These are phyloP conservation scores for Dentipellis fragilis DNA, from an alignment of 768 basidiomycete species.

Conservation along the genomic window DNA sequence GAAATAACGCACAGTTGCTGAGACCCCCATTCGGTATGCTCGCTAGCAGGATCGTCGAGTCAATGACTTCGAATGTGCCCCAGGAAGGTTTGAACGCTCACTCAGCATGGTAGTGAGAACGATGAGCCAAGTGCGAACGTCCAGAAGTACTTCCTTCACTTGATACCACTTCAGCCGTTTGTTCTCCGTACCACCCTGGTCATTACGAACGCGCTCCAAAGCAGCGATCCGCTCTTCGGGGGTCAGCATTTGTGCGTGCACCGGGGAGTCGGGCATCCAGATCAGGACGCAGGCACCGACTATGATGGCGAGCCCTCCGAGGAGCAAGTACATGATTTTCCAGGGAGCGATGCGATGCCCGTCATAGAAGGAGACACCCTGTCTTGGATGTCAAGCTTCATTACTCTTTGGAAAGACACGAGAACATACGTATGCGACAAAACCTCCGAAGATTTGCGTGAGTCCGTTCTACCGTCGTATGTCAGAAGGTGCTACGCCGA, in stretches of 20 bases:
- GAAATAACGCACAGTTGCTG: conserved; percentile 42
- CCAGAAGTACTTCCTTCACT: conserved; percentile 43
- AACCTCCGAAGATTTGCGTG: conserved; percentile 51
- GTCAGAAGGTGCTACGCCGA: neutral
- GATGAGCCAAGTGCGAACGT: conserved; percentile 54
- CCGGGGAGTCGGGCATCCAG: conserved; percentile 58
- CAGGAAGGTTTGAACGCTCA: conserved; percentile 20
- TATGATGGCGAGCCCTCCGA: conserved; percentile 50
- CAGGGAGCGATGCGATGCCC: conserved; percentile 41
- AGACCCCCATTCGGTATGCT: conserved; percentile 58
- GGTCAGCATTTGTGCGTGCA: conserved; percentile 45
- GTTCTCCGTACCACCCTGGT: conserved; percentile 55
- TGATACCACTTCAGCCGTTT: conserved; percentile 50
- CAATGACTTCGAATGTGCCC: conserved; percentile 1
- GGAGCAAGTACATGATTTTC: conserved; percentile 51
- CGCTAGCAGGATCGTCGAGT: conserved; percentile 24
- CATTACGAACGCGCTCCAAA: conserved; percentile 56
- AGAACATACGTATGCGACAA: conserved; percentile 42
- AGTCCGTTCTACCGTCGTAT: conserved; percentile 37
- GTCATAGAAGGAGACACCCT: conserved; percentile 49
- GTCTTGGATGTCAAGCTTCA: neutral
- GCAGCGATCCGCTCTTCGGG: conserved; percentile 52
- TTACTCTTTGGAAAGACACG: neutral
- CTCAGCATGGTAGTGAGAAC: conserved; percentile 49
- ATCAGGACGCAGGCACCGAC: conserved; percentile 47